Percentiles rank a stretch among this genome's conserved stretches.
phyloP scores from a whole-genome alignment of 805 yeast species.

The Yamadazyma paraphyllophila region DNA sequence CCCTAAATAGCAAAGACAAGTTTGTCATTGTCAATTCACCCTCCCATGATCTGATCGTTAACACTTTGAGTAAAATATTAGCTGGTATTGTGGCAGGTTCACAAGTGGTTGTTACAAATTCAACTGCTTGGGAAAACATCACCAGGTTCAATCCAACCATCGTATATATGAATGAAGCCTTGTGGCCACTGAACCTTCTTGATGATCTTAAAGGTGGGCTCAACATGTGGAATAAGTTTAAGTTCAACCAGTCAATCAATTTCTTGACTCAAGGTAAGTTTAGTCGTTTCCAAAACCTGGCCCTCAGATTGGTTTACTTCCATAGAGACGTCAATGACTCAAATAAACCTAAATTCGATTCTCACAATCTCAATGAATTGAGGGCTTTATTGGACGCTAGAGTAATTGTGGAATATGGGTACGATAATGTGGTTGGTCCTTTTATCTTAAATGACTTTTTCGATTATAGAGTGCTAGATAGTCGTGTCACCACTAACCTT shows the following conservation, averaged over 20 bases:
- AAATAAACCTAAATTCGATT: conserved; percentile 6
- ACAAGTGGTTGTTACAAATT: conserved; percentile 17
- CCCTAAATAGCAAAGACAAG: conserved; percentile 17
- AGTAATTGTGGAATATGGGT: conserved; percentile 49
- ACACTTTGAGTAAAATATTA: conserved; percentile 36
- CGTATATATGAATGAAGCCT: conserved; percentile 18
- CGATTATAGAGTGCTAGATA: conserved; percentile 54
- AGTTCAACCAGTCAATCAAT: conserved; percentile 35
- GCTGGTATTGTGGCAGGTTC: conserved; percentile 38
- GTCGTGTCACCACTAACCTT: conserved; percentile 19
- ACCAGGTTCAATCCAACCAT: conserved; percentile 25
- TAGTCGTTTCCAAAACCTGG: conserved; percentile 15
- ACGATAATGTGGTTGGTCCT: conserved; percentile 54
- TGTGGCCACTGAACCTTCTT: neutral
- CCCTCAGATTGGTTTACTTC: conserved; percentile 41
- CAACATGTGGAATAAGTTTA: conserved; percentile 17
- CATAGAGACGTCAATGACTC: conserved; percentile 22
- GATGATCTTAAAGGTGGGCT: neutral
- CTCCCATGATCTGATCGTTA: conserved; percentile 22
- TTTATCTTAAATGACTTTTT: conserved; percentile 55
- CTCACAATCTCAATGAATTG: conserved; percentile 34
- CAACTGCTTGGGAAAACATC: conserved; percentile 14
- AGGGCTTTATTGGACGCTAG: conserved; percentile 50
- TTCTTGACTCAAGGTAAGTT: conserved; percentile 52
- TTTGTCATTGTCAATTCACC: conserved; percentile 22